phyloP scores from a whole-genome alignment of 495 filamentous ascomycete genomes.

The Aspergillus mulundensis region DNA sequence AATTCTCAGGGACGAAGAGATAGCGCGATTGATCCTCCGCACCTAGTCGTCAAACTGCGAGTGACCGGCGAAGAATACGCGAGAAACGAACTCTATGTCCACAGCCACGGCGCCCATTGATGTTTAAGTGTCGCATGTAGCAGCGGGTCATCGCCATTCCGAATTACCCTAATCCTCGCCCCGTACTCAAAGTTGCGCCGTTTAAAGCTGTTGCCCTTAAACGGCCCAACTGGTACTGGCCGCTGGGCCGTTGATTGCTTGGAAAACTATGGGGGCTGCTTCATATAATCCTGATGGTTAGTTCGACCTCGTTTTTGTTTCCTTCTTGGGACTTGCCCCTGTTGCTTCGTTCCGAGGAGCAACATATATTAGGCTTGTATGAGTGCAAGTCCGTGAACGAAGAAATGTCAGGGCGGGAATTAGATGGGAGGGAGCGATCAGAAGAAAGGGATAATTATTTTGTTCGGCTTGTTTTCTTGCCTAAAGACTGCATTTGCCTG shows the following conservation, averaged over 20 bases:
- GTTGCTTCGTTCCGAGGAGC: neutral
- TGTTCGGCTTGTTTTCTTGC: neutral
- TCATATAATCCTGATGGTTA: slow-evolving; percentile 41
- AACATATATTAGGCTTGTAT: neutral
- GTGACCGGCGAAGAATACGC: neutral
- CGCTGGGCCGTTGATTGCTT: slow-evolving; percentile 16
- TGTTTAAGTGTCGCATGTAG: slow-evolving; percentile 20
- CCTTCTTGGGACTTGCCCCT: slow-evolving; percentile 6
- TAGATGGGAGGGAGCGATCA: slow-evolving; percentile 1
- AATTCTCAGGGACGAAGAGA: neutral
- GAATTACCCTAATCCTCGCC: neutral
- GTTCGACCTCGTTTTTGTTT: slow-evolving; percentile 23
- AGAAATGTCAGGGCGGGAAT: neutral
- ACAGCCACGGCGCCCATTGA: slow-evolving; percentile 9
- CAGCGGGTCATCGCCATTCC: slow-evolving; percentile 9
- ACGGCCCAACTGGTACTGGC: slow-evolving; percentile 23
- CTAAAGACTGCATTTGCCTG: slow-evolving; percentile 2
- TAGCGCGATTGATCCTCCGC: slow-evolving; percentile 11
- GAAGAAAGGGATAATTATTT: slow-evolving; percentile 6
- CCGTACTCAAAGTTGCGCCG: slow-evolving; percentile 16
- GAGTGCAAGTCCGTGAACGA: neutral
- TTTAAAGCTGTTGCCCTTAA: slow-evolving; percentile 27
- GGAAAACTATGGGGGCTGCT: slow-evolving; percentile 37
- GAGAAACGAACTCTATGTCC: neutral
- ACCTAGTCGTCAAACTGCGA: neutral